Conservation (phyloP, 306 rosid genomes). For the Trifolium pratense region DNA sequence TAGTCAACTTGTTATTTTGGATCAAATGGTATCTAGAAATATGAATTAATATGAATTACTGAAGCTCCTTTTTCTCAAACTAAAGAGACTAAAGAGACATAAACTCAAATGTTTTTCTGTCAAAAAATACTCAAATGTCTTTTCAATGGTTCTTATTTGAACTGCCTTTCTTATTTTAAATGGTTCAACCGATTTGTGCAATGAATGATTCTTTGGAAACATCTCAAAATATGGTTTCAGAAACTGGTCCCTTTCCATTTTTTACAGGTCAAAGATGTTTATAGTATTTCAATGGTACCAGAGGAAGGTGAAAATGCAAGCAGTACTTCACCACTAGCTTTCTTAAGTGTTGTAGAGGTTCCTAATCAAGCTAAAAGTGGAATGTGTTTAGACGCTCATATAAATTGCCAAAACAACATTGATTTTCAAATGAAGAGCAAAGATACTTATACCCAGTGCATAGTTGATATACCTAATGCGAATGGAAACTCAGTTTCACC, state of each 20-base stretch:
- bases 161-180: constrained; percentile 30
- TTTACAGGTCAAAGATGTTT: constrained; percentile 73
- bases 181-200: constrained; percentile 30
- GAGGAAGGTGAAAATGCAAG: constrained; percentile 52
- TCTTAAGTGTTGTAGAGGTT: constrained; percentile 68
- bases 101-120: constrained; percentile 6
- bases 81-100: neutral
- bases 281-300: constrained; percentile 61
- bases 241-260: constrained; percentile 18
- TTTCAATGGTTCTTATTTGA: constrained; percentile 31
- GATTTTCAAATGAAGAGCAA: constrained; percentile 58
- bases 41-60: neutral
- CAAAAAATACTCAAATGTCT: constrained; percentile 1
- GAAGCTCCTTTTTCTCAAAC: constrained; percentile 23
- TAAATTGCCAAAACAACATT: constrained; percentile 63
- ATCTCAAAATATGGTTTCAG: constrained; percentile 1
- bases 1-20: constrained; percentile 25
- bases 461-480: constrained; percentile 65
- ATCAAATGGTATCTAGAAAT: constrained; percentile 33
- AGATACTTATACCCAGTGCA: constrained; percentile 63
- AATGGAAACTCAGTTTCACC: constrained; percentile 58
- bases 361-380: constrained; percentile 58
- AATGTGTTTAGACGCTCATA: constrained; percentile 53
- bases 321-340: constrained; percentile 61
- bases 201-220: constrained; percentile 17